Conservation (phyloP, 2,329 filamentous ascomycete species). For the Colletotrichum nymphaeae region DNA sequence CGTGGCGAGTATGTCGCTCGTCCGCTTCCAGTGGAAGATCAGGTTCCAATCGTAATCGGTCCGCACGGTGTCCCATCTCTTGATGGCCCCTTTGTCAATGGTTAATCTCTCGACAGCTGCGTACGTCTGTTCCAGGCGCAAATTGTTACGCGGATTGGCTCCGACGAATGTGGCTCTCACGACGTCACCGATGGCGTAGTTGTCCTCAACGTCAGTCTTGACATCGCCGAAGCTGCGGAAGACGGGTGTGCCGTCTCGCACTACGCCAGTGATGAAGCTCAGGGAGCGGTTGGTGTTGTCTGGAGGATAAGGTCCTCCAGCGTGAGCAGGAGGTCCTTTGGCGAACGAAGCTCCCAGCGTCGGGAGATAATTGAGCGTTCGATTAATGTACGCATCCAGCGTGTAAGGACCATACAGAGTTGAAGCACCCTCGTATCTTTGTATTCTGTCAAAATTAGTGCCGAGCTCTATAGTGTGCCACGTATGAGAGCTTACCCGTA, state of each 20-base stretch:
- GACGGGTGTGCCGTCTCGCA: slow-evolving; percentile 75
- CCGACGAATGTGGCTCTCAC: slow-evolving; percentile 80
- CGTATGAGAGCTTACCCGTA: slow-evolving; percentile 44
- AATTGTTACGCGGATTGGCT: slow-evolving; percentile 89
- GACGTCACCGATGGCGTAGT: slow-evolving; percentile 67
- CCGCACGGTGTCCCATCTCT: slow-evolving; percentile 73
- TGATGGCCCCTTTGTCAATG: slow-evolving; percentile 36
- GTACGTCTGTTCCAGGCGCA: slow-evolving; percentile 81
- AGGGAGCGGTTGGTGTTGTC: slow-evolving; percentile 81
- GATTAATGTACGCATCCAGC: slow-evolving; percentile 86
- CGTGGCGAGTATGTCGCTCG: slow-evolving; percentile 75
- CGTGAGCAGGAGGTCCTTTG: slow-evolving; percentile 32
- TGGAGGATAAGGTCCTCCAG: slow-evolving; percentile 72
- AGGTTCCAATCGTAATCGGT: slow-evolving; percentile 86
- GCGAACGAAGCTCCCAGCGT: slow-evolving; percentile 15
- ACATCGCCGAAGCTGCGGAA: slow-evolving; percentile 79
- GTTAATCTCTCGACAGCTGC: slow-evolving; percentile 77
- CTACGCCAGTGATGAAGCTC: slow-evolving; percentile 82
- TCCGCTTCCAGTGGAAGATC: slow-evolving; percentile 82
- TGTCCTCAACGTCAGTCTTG: slow-evolving; percentile 60
- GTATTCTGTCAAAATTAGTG: slow-evolving; percentile 58
- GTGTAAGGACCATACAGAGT: slow-evolving; percentile 89
- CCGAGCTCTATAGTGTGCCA: slow-evolving; percentile 35
- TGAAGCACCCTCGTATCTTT: slow-evolving; percentile 91
- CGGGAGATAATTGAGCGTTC: slow-evolving; percentile 58